phyloP scores from a whole-genome alignment of 1,139 yeast species.

The Pichia sp. region DNA sequence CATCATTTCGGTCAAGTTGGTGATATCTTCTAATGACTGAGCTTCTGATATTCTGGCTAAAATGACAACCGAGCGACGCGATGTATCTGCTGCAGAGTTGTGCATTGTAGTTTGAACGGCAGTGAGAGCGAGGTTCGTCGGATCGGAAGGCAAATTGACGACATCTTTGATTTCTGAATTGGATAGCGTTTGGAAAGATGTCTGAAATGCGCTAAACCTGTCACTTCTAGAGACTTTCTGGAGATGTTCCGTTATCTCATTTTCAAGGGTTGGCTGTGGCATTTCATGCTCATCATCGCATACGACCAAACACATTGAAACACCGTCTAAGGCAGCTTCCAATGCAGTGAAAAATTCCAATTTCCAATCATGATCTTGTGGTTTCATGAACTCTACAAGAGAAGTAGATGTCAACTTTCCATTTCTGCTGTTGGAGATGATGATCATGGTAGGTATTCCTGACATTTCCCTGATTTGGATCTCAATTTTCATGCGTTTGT shows the following conservation, averaged over 20 bases:
- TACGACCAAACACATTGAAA: slow-evolving; percentile 3
- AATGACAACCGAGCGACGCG: too few species aligned
- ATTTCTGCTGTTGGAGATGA: background rate
- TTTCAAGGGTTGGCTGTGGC: background rate
- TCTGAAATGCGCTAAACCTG: slow-evolving; percentile 2
- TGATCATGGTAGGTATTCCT: slow-evolving; percentile 8
- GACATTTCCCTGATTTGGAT: slow-evolving; percentile 12
- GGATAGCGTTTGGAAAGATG: background rate
- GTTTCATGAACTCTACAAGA: slow-evolving; percentile 6
- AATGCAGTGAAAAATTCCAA: slow-evolving; percentile 4
- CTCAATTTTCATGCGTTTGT: slow-evolving; percentile 11
- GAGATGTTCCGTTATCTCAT: too few species aligned
- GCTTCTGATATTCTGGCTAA: too few species aligned
- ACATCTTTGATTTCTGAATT: background rate
- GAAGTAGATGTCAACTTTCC: background rate
- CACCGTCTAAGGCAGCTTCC: slow-evolving; percentile 9
- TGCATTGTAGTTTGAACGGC: slow-evolving; percentile 5
- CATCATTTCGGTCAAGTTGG: too few species aligned
- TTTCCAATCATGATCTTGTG: slow-evolving; percentile 6
- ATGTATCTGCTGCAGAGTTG: background rate
- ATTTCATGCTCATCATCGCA: background rate
- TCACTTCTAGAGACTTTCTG: background rate
- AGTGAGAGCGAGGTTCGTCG: background rate
- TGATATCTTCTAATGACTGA: too few species aligned
- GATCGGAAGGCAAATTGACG: background rate